Evolutionary conservation across 2,329 filamentous ascomycete genomes (phyloP).

Genomic region (Colletotrichum destructivum): DNA sequence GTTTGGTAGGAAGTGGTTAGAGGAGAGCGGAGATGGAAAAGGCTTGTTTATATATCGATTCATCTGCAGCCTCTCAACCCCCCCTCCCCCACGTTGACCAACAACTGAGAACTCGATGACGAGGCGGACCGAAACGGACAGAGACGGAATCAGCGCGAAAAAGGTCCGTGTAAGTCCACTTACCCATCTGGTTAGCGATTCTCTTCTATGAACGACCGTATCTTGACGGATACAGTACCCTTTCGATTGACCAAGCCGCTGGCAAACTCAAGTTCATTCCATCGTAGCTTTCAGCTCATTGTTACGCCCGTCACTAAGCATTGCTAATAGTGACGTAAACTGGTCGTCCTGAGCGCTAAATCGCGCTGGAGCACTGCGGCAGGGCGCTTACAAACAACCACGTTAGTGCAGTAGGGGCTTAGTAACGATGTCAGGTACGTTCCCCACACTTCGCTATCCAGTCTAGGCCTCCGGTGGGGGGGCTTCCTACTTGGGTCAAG

Average conservation of each 20-base stretch:
- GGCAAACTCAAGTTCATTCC: background rate
- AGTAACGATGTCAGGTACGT: constrained; percentile 12
- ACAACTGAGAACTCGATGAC: background rate
- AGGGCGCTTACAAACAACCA: constrained; percentile 38
- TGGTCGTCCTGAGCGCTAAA: background rate
- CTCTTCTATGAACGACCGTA: background rate
- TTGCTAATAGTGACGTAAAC: constrained; percentile 56
- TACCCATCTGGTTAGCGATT: no score
- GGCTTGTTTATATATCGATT: constrained; percentile 4
- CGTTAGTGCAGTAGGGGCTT: constrained; percentile 15
- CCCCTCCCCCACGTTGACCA: background rate
- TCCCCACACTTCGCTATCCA: background rate
- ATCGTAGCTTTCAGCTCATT: background rate
- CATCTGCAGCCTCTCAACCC: background rate
- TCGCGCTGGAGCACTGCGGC: constrained; percentile 2
- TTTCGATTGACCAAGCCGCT: background rate
- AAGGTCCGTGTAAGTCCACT: background rate
- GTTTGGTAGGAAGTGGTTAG: background rate
- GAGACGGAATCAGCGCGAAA: background rate
- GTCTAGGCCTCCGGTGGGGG: no score
- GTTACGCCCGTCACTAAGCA: constrained; percentile 29
- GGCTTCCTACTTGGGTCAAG: background rate
- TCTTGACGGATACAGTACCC: background rate
- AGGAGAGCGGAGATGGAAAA: constrained; percentile 15
- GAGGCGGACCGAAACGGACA: background rate